Base-by-base conservation (phyloP, 2,329 filamentous ascomycete species). In the Cordyceps javanica region DNA sequence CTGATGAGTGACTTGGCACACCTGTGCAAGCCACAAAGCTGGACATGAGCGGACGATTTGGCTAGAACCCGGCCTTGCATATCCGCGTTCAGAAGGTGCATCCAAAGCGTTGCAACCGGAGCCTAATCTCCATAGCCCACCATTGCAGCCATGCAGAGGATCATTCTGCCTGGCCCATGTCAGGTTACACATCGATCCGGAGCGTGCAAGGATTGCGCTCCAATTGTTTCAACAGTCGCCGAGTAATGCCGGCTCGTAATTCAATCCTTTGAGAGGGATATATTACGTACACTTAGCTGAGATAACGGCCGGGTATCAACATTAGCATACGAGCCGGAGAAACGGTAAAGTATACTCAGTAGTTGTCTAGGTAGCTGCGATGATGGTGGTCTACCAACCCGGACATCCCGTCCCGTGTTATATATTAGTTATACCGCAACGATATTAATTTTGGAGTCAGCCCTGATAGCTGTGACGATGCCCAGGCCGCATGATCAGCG, bases 1-100 rank as follows among this genome's bases (percentile, higher is more conserved):
- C 25, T 36, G 23, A 45, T 34, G 30, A 38, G 23, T 34, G 41
- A 55, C 53, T 46, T 55, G 53, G 53, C 53, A 21, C 48, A 36
- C 19, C 9, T 14, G 14, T 4, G 10, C 23, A 53, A 53, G 36
- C 50, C 36, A 42, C 36, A 9, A 42, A 3, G 42, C 42, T 55
- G 28, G 39, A 42, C 38, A 21, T 32, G 50, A 13, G 42, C 26
- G 28, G 10, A 19, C 19, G 13, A 23, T 54, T 42, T 32, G 23
- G 32, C 16, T 36, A 26, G 30, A 48, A 38, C 16, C 14, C 16
- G 32, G 42, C 32, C 53, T 21, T 45, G 42, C 52, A 54, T 45
- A 55, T 45, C 26, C 19, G 23, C 30, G n/a, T 46, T 41, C 38
- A 44, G 30, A 45, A 38, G 39, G 39, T 5, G 14, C 39, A 30